Base-by-base conservation (phyloP, 176 grass and related monocot species). In the Carex myosuroides region DNA sequence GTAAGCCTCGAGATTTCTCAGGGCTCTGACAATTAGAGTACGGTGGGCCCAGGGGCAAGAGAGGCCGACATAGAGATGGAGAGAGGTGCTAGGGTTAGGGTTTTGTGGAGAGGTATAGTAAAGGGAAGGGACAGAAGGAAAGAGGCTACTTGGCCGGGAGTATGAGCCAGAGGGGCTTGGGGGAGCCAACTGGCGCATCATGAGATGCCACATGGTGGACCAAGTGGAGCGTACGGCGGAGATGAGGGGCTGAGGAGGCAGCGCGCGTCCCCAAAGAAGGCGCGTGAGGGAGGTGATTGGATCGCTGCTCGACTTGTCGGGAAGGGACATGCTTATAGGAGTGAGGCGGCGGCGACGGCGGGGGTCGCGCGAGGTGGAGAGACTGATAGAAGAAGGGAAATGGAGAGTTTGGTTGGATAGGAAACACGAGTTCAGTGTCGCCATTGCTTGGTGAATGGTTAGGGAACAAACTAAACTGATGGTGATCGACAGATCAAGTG, bases 21-120 rank as follows among this genome's bases (percentile, higher is more conserved):
- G 82, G 17, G 88, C 88, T 37, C 89, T 89, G 63, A 89, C 87
- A 61, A 95, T 42, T 80, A 98, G 89, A 33, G 93, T 56, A 58
- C 95, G 90, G 86, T 98, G 95, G 0, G 92, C 95, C 92, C 92
- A 98, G 24, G 95, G 95, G 85, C 92, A 98, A 57, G 92, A 83
- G 48, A 95, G 92, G 66, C 87, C 92, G 39, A 89, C 95, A 82
- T 98, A 95, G 89, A 98, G 92, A 80, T 93, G 92, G 86, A 98
- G 89, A 26, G 72, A 75, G 13, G 54, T 1, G 71, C 7, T 68
- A 75, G 29, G 35, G 35, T 60, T 70, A 72, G 64, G 82, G 82
- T 87, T 83, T 48, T 65, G 67, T 60, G 32, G 22, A 55, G 72
- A 76, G 44, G 44, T 14, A 16, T 76, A 29, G 75, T 87, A 83